Base-by-base conservation (phyloP, 228 moss, liverwort and hornwort genomes). In the Sphagnum magellanicum region DNA sequence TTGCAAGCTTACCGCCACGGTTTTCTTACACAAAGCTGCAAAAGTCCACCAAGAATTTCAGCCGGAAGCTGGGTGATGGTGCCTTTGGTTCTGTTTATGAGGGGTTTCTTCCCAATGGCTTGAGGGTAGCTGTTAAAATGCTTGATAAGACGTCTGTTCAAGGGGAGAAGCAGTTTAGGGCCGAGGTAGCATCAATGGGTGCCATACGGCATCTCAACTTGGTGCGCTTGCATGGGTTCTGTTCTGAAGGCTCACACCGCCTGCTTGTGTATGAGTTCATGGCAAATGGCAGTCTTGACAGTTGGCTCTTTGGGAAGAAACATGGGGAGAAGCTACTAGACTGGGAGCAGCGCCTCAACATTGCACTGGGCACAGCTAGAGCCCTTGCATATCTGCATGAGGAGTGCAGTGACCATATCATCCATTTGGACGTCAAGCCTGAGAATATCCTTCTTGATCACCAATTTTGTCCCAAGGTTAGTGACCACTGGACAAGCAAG, bases 341-440 rank as follows among this genome's bases (percentile, higher is more conserved):
- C 11, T 94, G 91, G 89, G 83, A 88, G 73, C 81, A 84, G 14
- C 78, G 89, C 32, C 87, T 88, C 51, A 85, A 91, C 64, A 85
- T 91, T 50, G 83, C 90, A 7, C 77, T 84, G 63, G 91, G 89
- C 59, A 94, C 89, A 0, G 89, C 94, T 5, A 85, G 80, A 62
- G 92, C 86, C 11, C 74, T 94, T 51, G 88, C 84, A 7, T 94
- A 94, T 66, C 86, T 94, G 49, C 94, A 94, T 47, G 88, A 88
- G 58, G 94, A 94, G 59, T 81, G 86, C 65, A 91, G 94, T 50
- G 87, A 87, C 64, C 77, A 79, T 49, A 92, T 92, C 59, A 87
- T 95, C 69, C 94, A 95, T 72, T 75, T 95, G 49, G 94, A 95
- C 60, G 85, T 95, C 74, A 95, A 95, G 68, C 94, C 94, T 4